phyloP scores from a whole-genome alignment of 495 filamentous ascomycete species.

The Immersiella caudata region DNA sequence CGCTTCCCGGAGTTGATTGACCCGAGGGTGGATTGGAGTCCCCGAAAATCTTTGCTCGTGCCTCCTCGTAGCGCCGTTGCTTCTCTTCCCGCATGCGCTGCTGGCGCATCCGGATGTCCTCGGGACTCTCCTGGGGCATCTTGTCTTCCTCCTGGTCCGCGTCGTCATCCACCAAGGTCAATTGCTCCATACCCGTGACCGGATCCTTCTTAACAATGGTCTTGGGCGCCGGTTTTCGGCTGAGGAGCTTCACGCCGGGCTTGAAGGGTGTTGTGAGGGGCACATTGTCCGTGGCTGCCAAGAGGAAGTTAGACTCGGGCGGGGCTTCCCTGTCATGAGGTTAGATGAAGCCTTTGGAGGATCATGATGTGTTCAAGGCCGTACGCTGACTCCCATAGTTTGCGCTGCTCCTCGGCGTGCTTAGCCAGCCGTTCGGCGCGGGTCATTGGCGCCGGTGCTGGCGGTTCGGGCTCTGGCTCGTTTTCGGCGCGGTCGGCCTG shows the following conservation, averaged over 20 bases:
- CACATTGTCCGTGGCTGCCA: conserved; percentile 60
- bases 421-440: conserved; percentile 77
- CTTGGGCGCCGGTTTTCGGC: conserved; percentile 70
- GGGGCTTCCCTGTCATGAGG: conserved; percentile 39
- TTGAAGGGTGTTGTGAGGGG: conserved; percentile 83
- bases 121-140: conserved; percentile 63
- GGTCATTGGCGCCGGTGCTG: conserved; percentile 51
- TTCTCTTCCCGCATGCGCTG: conserved; percentile 82
- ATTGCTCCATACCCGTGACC: conserved; percentile 56
- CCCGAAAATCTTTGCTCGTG: conserved; percentile 80
- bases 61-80: conserved; percentile 85
- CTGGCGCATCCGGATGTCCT: conserved; percentile 73
- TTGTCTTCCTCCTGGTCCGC: conserved; percentile 68
- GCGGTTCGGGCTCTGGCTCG: conserved; percentile 48
- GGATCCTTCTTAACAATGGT: conserved; percentile 51
- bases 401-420: conserved; percentile 78
- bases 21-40: conserved; percentile 57
- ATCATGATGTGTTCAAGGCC: conserved; percentile 23
- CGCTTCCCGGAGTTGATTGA: conserved; percentile 52
- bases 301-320: conserved; percentile 71
- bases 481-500: conserved; percentile 63
- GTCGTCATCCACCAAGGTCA: conserved; percentile 60
- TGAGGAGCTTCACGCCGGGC: conserved; percentile 77
- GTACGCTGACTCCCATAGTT: conserved; percentile 88
- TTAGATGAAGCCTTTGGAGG: not conserved